phyloP scores from a whole-genome alignment of 352 stramenopile genomes.

The Hyaloperonospora brassicae region DNA sequence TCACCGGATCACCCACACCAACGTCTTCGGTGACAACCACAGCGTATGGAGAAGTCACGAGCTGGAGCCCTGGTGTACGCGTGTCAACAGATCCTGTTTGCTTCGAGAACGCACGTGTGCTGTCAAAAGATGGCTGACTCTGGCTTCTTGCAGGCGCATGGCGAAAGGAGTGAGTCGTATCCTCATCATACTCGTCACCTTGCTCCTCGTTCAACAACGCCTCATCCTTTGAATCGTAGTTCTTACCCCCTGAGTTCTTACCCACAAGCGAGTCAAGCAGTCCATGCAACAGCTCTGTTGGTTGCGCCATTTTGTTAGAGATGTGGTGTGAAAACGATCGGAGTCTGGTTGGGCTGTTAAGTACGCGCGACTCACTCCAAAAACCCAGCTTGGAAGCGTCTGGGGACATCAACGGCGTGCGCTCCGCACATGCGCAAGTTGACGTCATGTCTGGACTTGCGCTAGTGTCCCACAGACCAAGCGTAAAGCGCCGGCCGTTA shows the following conservation, averaged over 20 bases:
- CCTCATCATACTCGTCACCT: constrained; percentile 14
- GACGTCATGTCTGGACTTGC: constrained; percentile 30
- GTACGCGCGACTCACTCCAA: constrained; percentile 67
- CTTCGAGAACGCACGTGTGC: constrained; percentile 24
- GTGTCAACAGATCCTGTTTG: constrained; percentile 42
- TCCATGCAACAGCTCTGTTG: constrained; percentile 55
- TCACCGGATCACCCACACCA: constrained; percentile 22
- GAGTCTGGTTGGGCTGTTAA: constrained; percentile 43
- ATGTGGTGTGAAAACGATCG: constrained; percentile 69
- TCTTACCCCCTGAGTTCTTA: constrained; percentile 53
- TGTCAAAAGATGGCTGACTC: constrained; percentile 34
- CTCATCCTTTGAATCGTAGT: constrained; percentile 25
- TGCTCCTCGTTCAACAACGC: constrained; percentile 27
- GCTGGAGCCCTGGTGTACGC: constrained; percentile 12
- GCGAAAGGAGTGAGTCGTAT: constrained; percentile 18
- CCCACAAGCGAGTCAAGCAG: constrained; percentile 63
- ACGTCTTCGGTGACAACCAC: constrained; percentile 14
- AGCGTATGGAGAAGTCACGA: constrained; percentile 10
- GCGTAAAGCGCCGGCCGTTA: constrained; percentile 44
- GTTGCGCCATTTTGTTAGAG: constrained; percentile 56
- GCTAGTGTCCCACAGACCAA: constrained; percentile 55
- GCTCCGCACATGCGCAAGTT: constrained; percentile 32
- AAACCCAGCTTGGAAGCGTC: constrained; percentile 65
- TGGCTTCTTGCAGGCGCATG: constrained; percentile 31
- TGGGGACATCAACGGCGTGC: constrained; percentile 39